Evolutionary conservation across 495 filamentous ascomycete genomes (phyloP).

Genomic region (Aeminium ludgeri): DNA sequence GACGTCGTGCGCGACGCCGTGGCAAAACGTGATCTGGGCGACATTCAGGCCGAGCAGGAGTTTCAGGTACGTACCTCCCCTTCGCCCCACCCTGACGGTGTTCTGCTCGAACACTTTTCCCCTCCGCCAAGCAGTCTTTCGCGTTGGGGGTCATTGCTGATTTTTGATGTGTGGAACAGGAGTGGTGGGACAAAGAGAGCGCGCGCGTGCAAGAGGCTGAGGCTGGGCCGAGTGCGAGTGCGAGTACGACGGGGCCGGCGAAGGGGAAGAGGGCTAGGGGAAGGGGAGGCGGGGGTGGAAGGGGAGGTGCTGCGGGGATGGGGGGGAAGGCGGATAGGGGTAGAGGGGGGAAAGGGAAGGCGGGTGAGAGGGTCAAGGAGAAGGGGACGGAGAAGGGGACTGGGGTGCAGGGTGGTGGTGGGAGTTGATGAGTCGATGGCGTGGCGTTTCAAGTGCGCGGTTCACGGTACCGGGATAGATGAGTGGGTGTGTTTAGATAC

Average conservation of each 20-base stretch:
- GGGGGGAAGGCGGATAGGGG: too few relatives aligned
- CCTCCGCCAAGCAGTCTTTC: too few relatives aligned
- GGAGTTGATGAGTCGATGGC: neutral
- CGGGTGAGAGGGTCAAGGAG: constrained; percentile 1
- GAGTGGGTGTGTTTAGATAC: too few relatives aligned
- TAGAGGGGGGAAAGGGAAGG: too few relatives aligned
- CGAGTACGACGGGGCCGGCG: neutral
- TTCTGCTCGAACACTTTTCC: too few relatives aligned
- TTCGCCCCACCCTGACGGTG: too few relatives aligned
- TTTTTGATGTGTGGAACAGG: too few relatives aligned
- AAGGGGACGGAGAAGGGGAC: neutral
- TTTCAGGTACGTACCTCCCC: too few relatives aligned
- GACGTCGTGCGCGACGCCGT: constrained; percentile 56
- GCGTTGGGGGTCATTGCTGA: too few relatives aligned
- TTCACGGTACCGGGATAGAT: too few relatives aligned
- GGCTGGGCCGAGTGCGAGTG: neutral
- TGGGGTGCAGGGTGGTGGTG: neutral
- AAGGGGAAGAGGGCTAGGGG: neutral
- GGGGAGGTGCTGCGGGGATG: too few relatives aligned
- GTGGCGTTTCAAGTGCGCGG: too few relatives aligned
- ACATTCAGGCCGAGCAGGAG: constrained; percentile 90
- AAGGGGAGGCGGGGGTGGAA: neutral
- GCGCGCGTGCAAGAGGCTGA: constrained; percentile 35
- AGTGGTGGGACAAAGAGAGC: constrained; percentile 95
- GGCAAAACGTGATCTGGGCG: constrained; percentile 69